phyloP scores from a whole-genome alignment of 306 rosid genomes.

The Astragalus glycyphyllos region DNA sequence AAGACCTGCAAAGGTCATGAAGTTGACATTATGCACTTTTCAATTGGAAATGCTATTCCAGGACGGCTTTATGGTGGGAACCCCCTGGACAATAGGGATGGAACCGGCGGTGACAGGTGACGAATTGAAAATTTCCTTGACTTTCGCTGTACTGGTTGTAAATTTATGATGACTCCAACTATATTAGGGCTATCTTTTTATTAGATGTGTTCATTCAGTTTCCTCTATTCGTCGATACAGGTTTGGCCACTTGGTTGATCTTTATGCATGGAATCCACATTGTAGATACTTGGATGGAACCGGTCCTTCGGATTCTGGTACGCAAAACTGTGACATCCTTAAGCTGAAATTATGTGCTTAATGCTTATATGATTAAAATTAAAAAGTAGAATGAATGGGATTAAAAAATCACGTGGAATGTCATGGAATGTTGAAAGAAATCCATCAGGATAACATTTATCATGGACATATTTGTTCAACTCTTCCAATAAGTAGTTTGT shows the following conservation, averaged over 20 bases:
- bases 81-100: slow-evolving; percentile 68
- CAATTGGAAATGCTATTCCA: slow-evolving; percentile 90
- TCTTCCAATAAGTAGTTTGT: slow-evolving; percentile 7
- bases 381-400: slow-evolving; percentile 19
- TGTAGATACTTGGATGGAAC: slow-evolving; percentile 87
- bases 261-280: slow-evolving; percentile 96
- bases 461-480: slow-evolving; percentile 18
- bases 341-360: slow-evolving; percentile 24
- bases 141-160: slow-evolving; percentile 29
- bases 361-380: slow-evolving; percentile 26
- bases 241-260: slow-evolving; percentile 91
- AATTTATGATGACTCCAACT: slow-evolving; percentile 30
- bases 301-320: slow-evolving; percentile 78
- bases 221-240: slow-evolving; percentile 48
- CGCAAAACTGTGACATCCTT: slow-evolving; percentile 25
- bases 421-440: slow-evolving; percentile 7
- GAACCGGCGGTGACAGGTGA: slow-evolving; percentile 90
- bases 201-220: slow-evolving; percentile 16
- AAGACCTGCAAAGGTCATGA: slow-evolving; percentile 92
- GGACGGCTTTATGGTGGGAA: slow-evolving; percentile 94
- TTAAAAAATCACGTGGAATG: slow-evolving; percentile 20
- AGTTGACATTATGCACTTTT: slow-evolving; percentile 96
- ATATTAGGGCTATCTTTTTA: neutral
- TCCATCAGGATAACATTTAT: neutral
- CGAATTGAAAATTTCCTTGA: slow-evolving; percentile 21